Evolutionary conservation across 2,329 filamentous ascomycete genomes (phyloP).

Genomic region (Periconia sp.): DNA sequence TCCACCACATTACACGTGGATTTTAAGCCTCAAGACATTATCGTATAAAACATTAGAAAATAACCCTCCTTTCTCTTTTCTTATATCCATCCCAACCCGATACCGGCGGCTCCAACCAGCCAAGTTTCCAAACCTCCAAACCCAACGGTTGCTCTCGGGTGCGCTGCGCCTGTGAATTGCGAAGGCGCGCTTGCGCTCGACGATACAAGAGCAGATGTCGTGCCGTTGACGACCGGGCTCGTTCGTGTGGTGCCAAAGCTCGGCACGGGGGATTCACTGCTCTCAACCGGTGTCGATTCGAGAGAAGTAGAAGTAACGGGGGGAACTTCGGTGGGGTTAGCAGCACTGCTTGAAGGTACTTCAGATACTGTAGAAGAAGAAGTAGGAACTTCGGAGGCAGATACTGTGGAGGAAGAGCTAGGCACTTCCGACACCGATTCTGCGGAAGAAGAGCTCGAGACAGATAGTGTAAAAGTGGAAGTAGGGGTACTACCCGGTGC

Average conservation of each 20-base stretch:
- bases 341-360: constrained; percentile 25
- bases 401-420: constrained; percentile 1
- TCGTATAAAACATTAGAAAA: background rate
- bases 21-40: background rate
- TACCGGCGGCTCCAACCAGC: constrained; percentile 24
- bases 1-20: constrained; percentile 1
- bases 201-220: no score
- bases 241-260: no score
- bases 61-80: background rate
- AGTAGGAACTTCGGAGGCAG: background rate
- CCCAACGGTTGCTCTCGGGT: constrained; percentile 1
- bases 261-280: no score
- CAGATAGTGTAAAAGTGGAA: constrained; percentile 8
- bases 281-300: no score
- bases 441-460: constrained; percentile 4
- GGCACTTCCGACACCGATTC: no score
- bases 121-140: constrained; percentile 21
- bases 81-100: constrained; percentile 30
- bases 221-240: no score
- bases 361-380: constrained; percentile 17
- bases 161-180: constrained; percentile 17
- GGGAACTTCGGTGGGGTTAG: constrained; percentile 29
- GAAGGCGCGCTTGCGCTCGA: constrained; percentile 7
- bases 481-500: constrained; percentile 8
- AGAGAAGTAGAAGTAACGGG: no score